Evolutionary conservation across 345 rosid species (phyloP).

Genomic region (Sisymbrium irio): DNA sequence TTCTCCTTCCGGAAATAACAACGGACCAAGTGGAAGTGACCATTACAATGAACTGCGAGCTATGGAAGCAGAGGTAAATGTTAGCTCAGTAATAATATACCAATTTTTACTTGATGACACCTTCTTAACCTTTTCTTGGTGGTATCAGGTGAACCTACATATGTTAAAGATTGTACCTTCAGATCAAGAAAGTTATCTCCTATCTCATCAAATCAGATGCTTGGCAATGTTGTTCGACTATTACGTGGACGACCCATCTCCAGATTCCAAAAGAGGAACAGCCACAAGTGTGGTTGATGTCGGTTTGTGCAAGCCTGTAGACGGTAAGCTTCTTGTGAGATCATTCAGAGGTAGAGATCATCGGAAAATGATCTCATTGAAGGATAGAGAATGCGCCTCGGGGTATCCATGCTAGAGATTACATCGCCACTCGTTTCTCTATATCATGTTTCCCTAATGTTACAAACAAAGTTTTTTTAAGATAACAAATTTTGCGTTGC

Average conservation of each 20-base stretch:
- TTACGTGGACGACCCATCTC: conserved; percentile 58
- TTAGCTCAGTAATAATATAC: conserved; percentile 1
- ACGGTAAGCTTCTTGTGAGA: conserved; percentile 71
- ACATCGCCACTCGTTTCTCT: neutral
- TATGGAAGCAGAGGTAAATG: conserved; percentile 86
- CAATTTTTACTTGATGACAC: neutral
- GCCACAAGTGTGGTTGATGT: conserved; percentile 63
- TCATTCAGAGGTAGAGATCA: conserved; percentile 87
- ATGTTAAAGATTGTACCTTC: conserved; percentile 61
- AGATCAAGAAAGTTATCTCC: conserved; percentile 53
- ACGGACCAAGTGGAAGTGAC: conserved; percentile 37
- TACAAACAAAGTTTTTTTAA: neutral
- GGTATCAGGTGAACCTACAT: conserved; percentile 74
- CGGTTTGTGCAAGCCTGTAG: conserved; percentile 77
- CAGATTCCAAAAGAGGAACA: conserved; percentile 47
- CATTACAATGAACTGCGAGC: conserved; percentile 76
- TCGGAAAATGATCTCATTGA: conserved; percentile 91
- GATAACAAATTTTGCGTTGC: neutral
- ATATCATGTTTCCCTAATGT: neutral
- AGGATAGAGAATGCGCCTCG: conserved; percentile 55
- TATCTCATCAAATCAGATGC: conserved; percentile 72
- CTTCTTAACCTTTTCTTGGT: neutral
- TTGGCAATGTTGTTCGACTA: conserved; percentile 88
- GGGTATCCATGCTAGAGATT: conserved; percentile 39
- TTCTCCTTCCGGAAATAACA: conserved; percentile 37